phyloP scores from a whole-genome alignment of 345 rosid species.

The Corchorus olitorius region DNA sequence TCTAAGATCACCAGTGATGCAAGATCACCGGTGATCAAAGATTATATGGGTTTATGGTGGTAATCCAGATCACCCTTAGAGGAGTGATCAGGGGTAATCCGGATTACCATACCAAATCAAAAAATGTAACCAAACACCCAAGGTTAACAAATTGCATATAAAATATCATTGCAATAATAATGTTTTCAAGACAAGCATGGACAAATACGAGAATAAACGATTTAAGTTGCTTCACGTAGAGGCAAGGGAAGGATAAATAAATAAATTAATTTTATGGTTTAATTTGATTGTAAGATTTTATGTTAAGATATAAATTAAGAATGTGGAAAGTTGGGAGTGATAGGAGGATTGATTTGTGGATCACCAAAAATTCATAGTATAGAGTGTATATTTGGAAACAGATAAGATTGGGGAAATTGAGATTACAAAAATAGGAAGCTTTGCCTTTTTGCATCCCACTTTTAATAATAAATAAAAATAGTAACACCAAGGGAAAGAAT shows the following conservation, averaged over 20 bases:
- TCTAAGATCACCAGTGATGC: too few species aligned
- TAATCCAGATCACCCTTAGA: too few species aligned
- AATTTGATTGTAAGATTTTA: not conserved
- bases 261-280: too few species aligned
- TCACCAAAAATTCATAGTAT: not conserved
- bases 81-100: too few species aligned
- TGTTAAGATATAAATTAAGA: not conserved
- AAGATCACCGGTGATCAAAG: too few species aligned
- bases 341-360: not conserved
- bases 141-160: not conserved
- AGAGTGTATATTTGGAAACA: not conserved
- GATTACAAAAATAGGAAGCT: not conserved
- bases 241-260: slow-evolving; percentile 23
- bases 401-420: slow-evolving; percentile 10
- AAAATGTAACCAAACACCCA: too few species aligned
- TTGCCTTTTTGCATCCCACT: not conserved
- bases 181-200: not conserved
- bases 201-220: too few species aligned
- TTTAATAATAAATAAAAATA: not conserved
- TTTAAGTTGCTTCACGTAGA: slow-evolving; percentile 22
- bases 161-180: not conserved
- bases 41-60: not conserved
- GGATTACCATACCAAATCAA: too few species aligned
- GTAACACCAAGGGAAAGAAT: not conserved
- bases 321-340: not conserved